Evolutionary conservation across 2,329 filamentous ascomycete genomes (phyloP).

Genomic region (Tolypocladium paradoxum): DNA sequence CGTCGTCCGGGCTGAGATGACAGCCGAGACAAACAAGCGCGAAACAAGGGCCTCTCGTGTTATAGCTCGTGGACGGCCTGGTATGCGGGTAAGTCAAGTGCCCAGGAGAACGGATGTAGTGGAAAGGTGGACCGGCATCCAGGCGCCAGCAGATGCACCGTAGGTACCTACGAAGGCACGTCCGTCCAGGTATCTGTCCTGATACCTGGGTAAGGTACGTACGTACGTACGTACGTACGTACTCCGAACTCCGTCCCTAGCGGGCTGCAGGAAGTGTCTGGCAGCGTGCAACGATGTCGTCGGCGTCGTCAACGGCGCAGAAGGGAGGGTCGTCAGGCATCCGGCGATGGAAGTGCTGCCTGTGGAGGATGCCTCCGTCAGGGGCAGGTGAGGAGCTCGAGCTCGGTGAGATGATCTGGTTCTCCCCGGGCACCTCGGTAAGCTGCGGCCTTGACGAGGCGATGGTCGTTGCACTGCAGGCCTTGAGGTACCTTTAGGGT

Average conservation of each 20-base stretch:
- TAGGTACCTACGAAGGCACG: too few species aligned
- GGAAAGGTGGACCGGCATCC: not conserved
- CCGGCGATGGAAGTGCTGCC: not conserved
- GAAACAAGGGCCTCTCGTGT: not conserved
- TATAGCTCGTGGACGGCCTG: not conserved
- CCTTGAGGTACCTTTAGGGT: too few species aligned
- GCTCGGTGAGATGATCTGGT: too few species aligned
- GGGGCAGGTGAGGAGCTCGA: not conserved
- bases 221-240: too few species aligned
- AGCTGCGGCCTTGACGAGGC: not conserved
- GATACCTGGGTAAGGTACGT: too few species aligned
- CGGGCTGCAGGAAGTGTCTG: not conserved
- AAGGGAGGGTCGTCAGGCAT: not conserved
- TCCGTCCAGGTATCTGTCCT: too few species aligned
- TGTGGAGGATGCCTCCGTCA: not conserved
- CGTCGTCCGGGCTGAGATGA: not conserved
- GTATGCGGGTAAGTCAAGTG: not conserved
- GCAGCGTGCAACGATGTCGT: not conserved
- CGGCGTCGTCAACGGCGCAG: not conserved
- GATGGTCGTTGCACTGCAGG: not conserved
- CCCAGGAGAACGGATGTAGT: not conserved
- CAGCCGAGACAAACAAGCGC: not conserved
- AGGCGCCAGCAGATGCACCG: not conserved
- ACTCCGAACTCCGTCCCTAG: not conserved
- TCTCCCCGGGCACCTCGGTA: too few species aligned